Evolutionary conservation across 2,329 filamentous ascomycete genomes (phyloP).

Genomic region (Tolypocladium tropicale): DNA sequence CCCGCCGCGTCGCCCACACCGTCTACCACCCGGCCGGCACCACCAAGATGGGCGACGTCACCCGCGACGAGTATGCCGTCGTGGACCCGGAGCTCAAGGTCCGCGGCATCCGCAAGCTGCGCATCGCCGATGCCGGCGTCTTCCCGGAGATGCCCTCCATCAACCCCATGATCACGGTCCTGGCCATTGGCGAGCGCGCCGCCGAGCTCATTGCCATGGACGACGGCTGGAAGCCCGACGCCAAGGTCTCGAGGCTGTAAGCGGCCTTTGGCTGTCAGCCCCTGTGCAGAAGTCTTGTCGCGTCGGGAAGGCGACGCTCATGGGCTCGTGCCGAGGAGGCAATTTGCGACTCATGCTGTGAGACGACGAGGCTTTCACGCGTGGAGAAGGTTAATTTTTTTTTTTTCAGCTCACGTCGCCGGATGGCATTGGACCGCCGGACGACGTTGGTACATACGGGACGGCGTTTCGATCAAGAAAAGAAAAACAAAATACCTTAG

Average conservation of each 20-base stretch:
- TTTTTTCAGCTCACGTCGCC: neutral
- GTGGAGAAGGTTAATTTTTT: no score
- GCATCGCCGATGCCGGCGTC: slow-evolving; percentile 78
- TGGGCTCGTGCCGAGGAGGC: neutral
- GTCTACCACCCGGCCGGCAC: slow-evolving; percentile 87
- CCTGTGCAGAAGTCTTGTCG: neutral
- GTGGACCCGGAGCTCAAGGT: slow-evolving; percentile 69
- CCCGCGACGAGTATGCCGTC: slow-evolving; percentile 60
- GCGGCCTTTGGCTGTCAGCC: neutral
- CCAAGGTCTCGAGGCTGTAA: slow-evolving; percentile 21
- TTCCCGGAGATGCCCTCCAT: slow-evolving; percentile 82
- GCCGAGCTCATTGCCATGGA: slow-evolving; percentile 70
- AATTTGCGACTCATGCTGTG: neutral
- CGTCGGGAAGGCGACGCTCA: neutral
- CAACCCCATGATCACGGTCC: slow-evolving; percentile 85
- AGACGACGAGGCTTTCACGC: neutral
- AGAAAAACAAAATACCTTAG: no score
- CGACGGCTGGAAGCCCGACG: slow-evolving; percentile 39
- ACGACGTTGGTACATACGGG: neutral
- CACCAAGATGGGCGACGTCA: slow-evolving; percentile 77
- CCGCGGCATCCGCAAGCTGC: slow-evolving; percentile 59
- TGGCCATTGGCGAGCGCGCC: slow-evolving; percentile 72
- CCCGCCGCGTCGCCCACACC: slow-evolving; percentile 70
- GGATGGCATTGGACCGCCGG: neutral
- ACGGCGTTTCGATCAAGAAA: neutral